Conservation (phyloP, 352 stramenopile genomes). For the Peronospora belbahrii region DNA sequence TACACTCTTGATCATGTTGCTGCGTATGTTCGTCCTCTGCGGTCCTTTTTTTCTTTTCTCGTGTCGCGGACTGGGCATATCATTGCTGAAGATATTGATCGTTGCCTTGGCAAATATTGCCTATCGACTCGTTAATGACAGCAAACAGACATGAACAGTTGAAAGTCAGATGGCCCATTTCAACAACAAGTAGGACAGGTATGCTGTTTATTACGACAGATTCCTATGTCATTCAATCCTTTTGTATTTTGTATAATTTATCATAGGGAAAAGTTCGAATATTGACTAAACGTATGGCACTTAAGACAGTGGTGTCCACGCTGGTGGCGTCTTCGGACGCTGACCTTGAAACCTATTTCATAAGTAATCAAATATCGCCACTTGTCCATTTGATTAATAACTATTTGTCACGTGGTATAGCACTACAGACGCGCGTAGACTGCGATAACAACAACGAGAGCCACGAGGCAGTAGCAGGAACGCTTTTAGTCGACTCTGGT, state of each 20-base stretch:
- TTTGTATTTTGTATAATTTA: background rate
- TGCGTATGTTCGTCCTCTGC: too few species aligned
- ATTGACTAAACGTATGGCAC: background rate
- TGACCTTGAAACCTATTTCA: slow-evolving; percentile 9
- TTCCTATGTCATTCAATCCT: background rate
- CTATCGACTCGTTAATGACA: too few species aligned
- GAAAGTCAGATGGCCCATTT: too few species aligned
- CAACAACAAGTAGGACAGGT: too few species aligned
- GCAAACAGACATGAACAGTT: too few species aligned
- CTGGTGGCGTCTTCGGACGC: slow-evolving; percentile 1
- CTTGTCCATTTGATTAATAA: slow-evolving; percentile 25
- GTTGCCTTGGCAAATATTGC: too few species aligned
- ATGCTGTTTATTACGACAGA: background rate
- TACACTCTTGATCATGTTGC: too few species aligned
- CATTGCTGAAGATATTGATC: too few species aligned
- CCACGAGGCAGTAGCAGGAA: background rate
- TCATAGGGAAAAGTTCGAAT: too few species aligned
- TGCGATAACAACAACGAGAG: background rate
- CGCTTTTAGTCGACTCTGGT: slow-evolving; percentile 7
- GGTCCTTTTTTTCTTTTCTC: too few species aligned
- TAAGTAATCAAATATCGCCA: background rate
- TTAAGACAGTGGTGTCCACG: slow-evolving; percentile 1
- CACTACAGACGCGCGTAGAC: slow-evolving; percentile 11
- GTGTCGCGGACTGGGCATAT: too few species aligned
- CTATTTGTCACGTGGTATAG: slow-evolving; percentile 22